These are phyloP conservation scores for Hanseniaspora lachancei DNA, from an alignment of 805 yeast species.

Conservation along the genomic window DNA sequence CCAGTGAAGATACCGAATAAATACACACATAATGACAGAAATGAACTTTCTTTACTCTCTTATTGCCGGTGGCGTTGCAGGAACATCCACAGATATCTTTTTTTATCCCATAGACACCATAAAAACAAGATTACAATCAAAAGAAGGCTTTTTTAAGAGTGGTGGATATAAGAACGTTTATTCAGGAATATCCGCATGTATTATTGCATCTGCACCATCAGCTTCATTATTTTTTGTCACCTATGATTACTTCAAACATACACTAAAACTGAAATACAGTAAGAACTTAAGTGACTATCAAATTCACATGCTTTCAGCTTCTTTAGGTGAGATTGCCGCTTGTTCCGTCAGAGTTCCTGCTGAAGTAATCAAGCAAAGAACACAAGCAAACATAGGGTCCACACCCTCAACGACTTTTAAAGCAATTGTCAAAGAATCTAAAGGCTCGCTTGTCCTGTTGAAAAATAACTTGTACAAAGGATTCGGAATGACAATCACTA, in stretches of 20 bases:
- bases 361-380: conserved; percentile 87
- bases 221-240: conserved; percentile 69
- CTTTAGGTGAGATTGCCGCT: conserved; percentile 84
- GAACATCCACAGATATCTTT: conserved; percentile 85
- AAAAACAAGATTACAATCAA: conserved; percentile 88
- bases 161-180: conserved; percentile 92
- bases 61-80: conserved; percentile 84
- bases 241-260: conserved; percentile 60
- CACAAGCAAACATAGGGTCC: conserved; percentile 50
- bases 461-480: conserved; percentile 78
- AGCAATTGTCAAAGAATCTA: conserved; percentile 44
- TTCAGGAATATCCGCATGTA: conserved; percentile 83
- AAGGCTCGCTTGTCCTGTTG: conserved; percentile 55
- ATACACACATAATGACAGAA: neutral
- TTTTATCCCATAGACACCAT: conserved; percentile 94
- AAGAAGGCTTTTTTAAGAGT: conserved; percentile 81
- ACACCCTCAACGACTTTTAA: conserved; percentile 57
- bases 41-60: conserved; percentile 23
- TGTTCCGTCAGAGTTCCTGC: conserved; percentile 93
- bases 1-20: neutral
- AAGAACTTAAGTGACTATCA: conserved; percentile 21
- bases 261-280: conserved; percentile 25
- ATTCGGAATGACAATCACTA: conserved; percentile 78
- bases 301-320: conserved; percentile 78
- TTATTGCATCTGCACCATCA: conserved; percentile 87